A percentile compares a stretch with the other conserved stretches of the same genome.
Conservation (phyloP, 805 yeast species). For the Wickerhamomyces ciferrii region DNA sequence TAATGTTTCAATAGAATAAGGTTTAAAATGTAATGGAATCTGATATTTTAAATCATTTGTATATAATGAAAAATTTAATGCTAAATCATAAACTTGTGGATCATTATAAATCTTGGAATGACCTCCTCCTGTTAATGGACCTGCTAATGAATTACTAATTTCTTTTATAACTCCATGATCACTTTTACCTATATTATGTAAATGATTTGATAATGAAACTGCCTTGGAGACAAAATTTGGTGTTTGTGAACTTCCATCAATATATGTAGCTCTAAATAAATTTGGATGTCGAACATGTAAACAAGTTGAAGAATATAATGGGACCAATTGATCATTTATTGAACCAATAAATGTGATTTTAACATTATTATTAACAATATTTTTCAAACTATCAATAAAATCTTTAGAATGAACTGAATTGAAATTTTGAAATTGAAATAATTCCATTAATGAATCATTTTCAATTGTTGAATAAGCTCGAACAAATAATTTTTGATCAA, state of each 20-base stretch:
- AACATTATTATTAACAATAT: slow-evolving; percentile 62
- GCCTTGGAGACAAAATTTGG: slow-evolving; percentile 76
- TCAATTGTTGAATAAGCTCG: slow-evolving; percentile 90
- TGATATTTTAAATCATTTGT: slow-evolving; percentile 55
- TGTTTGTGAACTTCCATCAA: slow-evolving; percentile 75
- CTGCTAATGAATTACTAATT: slow-evolving; percentile 73
- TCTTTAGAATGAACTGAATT: slow-evolving; percentile 67
- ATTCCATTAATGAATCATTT: slow-evolving; percentile 76
- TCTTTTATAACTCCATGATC: slow-evolving; percentile 88
- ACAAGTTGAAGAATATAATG: slow-evolving; percentile 83
- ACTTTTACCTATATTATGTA: slow-evolving; percentile 70
- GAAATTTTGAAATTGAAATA: slow-evolving; percentile 82
- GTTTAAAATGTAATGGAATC: slow-evolving; percentile 27
- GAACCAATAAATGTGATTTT: slow-evolving; percentile 84
- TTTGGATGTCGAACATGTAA: slow-evolving; percentile 85
- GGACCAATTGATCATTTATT: slow-evolving; percentile 90
- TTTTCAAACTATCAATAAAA: slow-evolving; percentile 60
- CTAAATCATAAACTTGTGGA: slow-evolving; percentile 76
- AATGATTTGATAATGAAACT: slow-evolving; percentile 64
- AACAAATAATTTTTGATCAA: slow-evolving; percentile 77
- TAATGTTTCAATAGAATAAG: slow-evolving; percentile 57
- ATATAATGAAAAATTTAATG: slow-evolving; percentile 67
- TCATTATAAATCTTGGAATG: slow-evolving; percentile 89
- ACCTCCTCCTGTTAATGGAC: slow-evolving; percentile 92
- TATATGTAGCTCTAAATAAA: slow-evolving; percentile 81